These are phyloP conservation scores for Geranium incanum DNA, from an alignment of 441 rosid species.

Conservation along the genomic window DNA sequence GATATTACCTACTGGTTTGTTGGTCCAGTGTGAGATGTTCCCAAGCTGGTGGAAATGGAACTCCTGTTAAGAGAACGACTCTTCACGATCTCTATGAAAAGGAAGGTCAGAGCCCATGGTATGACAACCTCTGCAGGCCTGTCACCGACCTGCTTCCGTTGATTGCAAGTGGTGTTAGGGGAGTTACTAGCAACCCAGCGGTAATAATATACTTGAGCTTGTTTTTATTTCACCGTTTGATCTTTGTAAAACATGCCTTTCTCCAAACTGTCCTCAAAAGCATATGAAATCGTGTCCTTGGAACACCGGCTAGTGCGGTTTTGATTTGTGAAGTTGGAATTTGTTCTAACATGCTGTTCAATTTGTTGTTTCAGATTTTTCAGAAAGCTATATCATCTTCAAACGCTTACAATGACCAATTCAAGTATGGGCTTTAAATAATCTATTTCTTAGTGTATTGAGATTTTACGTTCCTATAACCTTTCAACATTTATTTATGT, in stretches of 20 bases:
- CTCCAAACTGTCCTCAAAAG: background rate
- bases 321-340: background rate
- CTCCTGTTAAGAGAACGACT: constrained; percentile 45
- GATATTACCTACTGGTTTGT: background rate
- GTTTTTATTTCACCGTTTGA: background rate
- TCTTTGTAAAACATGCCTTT: background rate
- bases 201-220: constrained; percentile 30
- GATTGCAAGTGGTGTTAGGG: constrained; percentile 82
- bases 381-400: constrained; percentile 96
- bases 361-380: constrained; percentile 65
- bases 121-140: constrained; percentile 95
- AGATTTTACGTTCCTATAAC: background rate
- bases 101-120: constrained; percentile 99
- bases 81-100: constrained; percentile 87
- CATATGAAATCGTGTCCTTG: background rate
- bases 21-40: constrained; percentile 66
- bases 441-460: background rate
- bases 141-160: constrained; percentile 89
- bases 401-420: constrained; percentile 90
- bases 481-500: background rate
- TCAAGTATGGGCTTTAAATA: constrained; percentile 45
- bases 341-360: constrained; percentile 14
- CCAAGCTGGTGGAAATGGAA: constrained; percentile 52
- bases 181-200: constrained; percentile 98
- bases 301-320: background rate